phyloP scores from a whole-genome alignment of 1,139 yeast species.

The Geotrichum aggregatum region DNA sequence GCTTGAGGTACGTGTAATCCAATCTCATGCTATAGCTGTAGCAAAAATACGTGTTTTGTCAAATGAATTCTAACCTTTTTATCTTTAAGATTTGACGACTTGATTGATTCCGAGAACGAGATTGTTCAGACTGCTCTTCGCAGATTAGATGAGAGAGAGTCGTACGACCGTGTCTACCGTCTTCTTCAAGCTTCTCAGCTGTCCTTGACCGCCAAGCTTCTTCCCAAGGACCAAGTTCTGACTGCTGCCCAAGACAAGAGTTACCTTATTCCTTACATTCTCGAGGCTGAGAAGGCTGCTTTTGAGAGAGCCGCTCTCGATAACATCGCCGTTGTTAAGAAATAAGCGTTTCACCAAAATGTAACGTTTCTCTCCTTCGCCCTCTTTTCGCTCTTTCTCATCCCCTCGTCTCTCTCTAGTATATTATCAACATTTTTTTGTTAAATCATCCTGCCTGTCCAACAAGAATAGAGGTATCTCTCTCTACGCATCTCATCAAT shows the following conservation, averaged over 20 bases:
- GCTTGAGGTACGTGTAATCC: constrained; percentile 53
- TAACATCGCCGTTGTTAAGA: constrained; percentile 53
- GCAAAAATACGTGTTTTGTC: no score
- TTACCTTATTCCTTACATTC: constrained; percentile 80
- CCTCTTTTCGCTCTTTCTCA: neutral
- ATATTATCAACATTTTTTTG: neutral
- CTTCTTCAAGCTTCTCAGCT: constrained; percentile 87
- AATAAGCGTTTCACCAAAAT: constrained; percentile 11
- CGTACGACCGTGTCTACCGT: constrained; percentile 90
- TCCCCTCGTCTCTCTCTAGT: neutral
- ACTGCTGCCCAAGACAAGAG: constrained; percentile 80
- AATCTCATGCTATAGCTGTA: no score
- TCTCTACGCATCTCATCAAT: neutral
- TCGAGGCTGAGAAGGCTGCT: constrained; percentile 92
- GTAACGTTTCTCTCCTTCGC: neutral
- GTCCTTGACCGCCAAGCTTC: constrained; percentile 74
- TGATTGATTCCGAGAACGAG: constrained; percentile 82
- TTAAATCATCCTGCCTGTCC: neutral
- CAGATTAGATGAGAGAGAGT: constrained; percentile 79
- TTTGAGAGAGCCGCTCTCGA: constrained; percentile 85
- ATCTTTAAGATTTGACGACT: constrained; percentile 62
- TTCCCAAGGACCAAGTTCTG: constrained; percentile 75
- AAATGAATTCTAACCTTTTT: neutral
- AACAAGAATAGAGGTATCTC: no score
- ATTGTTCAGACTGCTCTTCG: constrained; percentile 78